phyloP scores from a whole-genome alignment of 2,329 filamentous ascomycete species.

The Fusarium sulawesiense region DNA sequence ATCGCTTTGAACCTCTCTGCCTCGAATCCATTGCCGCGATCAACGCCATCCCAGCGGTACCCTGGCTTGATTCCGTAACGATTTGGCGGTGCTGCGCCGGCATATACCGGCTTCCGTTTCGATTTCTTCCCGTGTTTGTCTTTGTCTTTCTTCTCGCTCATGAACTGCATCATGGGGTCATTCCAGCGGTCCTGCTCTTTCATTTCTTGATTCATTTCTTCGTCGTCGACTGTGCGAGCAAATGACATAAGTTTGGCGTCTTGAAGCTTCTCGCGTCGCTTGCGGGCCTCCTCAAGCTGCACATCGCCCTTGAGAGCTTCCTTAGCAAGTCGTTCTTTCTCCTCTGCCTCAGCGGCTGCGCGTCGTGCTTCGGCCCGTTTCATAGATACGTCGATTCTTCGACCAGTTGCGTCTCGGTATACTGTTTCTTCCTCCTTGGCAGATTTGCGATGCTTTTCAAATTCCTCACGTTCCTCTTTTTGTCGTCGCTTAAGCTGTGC shows the following conservation, averaged over 20 bases:
- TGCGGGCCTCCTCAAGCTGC: slow-evolving; percentile 75
- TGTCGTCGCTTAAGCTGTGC: slow-evolving; percentile 75
- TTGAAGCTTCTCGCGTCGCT: slow-evolving; percentile 73
- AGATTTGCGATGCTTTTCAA: slow-evolving; percentile 57
- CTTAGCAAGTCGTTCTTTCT: slow-evolving; percentile 74
- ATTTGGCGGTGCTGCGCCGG: slow-evolving; percentile 86
- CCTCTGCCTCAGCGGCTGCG: slow-evolving; percentile 72
- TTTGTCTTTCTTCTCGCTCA: slow-evolving; percentile 62
- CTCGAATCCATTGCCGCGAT: slow-evolving; percentile 93
- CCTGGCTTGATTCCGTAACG: slow-evolving; percentile 93
- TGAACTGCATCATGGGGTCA: slow-evolving; percentile 88
- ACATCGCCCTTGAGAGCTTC: slow-evolving; percentile 86
- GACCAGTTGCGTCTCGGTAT: slow-evolving; percentile 92
- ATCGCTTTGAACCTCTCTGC: slow-evolving; percentile 90
- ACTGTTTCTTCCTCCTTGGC: slow-evolving; percentile 80
- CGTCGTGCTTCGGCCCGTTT: slow-evolving; percentile 87
- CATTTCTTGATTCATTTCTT: slow-evolving; percentile 84
- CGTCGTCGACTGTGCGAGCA: slow-evolving; percentile 85
- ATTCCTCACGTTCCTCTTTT: slow-evolving; percentile 69
- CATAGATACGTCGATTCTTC: slow-evolving; percentile 94
- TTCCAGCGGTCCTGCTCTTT: slow-evolving; percentile 86
- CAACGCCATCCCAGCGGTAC: slow-evolving; percentile 96
- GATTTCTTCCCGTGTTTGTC: slow-evolving; percentile 47
- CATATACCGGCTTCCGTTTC: slow-evolving; percentile 74
- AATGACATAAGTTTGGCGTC: slow-evolving; percentile 87